Evolutionary conservation across 1,139 yeast genomes (phyloP).

Genomic region (Saccharomyces hybrid): DNA sequence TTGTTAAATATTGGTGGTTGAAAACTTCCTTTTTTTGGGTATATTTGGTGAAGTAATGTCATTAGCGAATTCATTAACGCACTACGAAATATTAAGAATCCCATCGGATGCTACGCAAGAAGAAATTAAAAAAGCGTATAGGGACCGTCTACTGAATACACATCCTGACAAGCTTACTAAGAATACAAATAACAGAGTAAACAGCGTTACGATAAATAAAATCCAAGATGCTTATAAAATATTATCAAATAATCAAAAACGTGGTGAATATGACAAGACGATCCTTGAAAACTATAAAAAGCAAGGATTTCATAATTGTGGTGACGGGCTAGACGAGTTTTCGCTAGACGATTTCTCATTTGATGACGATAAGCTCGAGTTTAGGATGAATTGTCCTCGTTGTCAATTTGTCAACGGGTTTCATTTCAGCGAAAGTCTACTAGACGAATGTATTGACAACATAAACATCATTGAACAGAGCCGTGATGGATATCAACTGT

Average conservation of each 20-base stretch:
- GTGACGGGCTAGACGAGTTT: conserved; percentile 60
- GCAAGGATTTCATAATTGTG: conserved; percentile 45
- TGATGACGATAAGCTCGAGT: conserved; percentile 22
- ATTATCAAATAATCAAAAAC: conserved; percentile 36
- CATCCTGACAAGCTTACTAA: conserved; percentile 67
- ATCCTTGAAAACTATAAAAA: conserved; percentile 37
- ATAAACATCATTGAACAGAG: conserved; percentile 41
- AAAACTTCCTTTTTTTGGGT: not conserved
- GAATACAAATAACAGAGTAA: conserved; percentile 10
- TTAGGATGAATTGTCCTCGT: conserved; percentile 58
- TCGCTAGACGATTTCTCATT: conserved; percentile 53
- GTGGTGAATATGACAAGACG: conserved; percentile 44
- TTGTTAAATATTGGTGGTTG: not conserved
- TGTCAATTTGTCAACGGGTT: conserved; percentile 56
- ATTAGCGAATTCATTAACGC: conserved; percentile 8
- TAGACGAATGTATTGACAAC: conserved; percentile 47
- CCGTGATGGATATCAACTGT: conserved; percentile 52
- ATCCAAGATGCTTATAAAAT: conserved; percentile 56
- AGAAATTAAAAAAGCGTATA: conserved; percentile 57
- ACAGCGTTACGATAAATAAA: conserved; percentile 31
- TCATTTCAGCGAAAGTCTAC: conserved; percentile 49
- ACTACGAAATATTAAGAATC: conserved; percentile 52
- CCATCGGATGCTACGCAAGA: conserved; percentile 32
- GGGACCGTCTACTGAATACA: conserved; percentile 43
- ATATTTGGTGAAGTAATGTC: not conserved